phyloP scores from a whole-genome alignment of 2,329 filamentous ascomycete species.

The Tolypocladium pustulatum region DNA sequence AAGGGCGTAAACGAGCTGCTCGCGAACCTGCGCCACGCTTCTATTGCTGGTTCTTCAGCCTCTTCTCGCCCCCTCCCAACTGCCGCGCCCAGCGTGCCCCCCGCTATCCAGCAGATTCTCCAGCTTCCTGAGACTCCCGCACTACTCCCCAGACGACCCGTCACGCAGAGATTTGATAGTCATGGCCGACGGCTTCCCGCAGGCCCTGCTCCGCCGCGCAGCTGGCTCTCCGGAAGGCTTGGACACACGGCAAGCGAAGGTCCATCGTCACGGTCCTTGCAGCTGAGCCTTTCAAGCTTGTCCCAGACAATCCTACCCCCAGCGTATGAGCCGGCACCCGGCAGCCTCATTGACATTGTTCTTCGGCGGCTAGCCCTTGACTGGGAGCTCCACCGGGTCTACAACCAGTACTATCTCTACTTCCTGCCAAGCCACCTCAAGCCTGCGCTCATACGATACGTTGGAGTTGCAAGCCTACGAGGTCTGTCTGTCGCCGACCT shows the following conservation, averaged over 20 bases:
- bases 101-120: slow-evolving; percentile 46
- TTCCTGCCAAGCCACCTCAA: slow-evolving; percentile 43
- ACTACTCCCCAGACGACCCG: slow-evolving; percentile 35
- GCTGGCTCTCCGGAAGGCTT: slow-evolving; percentile 33
- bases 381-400: slow-evolving; percentile 45
- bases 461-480: slow-evolving; percentile 31
- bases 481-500: slow-evolving; percentile 42
- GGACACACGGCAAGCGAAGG: slow-evolving; percentile 6
- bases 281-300: slow-evolving; percentile 9
- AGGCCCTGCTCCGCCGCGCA: slow-evolving; percentile 48
- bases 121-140: slow-evolving; percentile 47
- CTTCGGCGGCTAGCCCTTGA: slow-evolving; percentile 39
- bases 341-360: slow-evolving; percentile 40
- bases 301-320: slow-evolving; percentile 29
- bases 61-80: slow-evolving; percentile 16
- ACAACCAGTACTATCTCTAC: slow-evolving; percentile 46
- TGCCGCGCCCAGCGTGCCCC: slow-evolving; percentile 44
- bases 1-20: slow-evolving; percentile 50
- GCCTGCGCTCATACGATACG: slow-evolving; percentile 37
- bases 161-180: slow-evolving; percentile 30
- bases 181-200: slow-evolving; percentile 42
- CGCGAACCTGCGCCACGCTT: slow-evolving; percentile 41
- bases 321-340: slow-evolving; percentile 28
- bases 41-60: slow-evolving; percentile 14
- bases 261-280: slow-evolving; percentile 7